phyloP scores from a whole-genome alignment of 768 basidiomycete genomes.

The Lactifluus echinatus region DNA sequence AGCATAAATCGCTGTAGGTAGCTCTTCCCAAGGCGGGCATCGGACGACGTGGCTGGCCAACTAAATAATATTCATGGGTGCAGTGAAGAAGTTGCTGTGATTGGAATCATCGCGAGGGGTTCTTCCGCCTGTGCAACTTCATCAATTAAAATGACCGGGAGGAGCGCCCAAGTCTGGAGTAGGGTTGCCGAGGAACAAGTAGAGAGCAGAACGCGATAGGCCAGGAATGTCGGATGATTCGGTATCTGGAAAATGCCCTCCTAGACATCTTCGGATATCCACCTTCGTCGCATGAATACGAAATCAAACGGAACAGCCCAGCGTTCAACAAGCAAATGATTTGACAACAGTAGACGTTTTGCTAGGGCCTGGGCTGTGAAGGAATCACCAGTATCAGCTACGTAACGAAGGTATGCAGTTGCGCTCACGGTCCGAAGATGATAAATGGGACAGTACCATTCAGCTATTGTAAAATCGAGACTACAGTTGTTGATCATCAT shows the following conservation, averaged over 20 bases:
- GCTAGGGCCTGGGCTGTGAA: constrained; percentile 33
- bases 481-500: constrained; percentile 41
- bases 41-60: constrained; percentile 31
- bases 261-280: constrained; percentile 33
- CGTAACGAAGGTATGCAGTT: background rate
- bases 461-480: constrained; percentile 35
- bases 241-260: constrained; percentile 27
- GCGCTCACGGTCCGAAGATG: constrained; percentile 52
- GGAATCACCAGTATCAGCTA: background rate
- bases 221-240: constrained; percentile 32
- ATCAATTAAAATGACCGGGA: no score
- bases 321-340: constrained; percentile 27
- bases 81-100: constrained; percentile 27
- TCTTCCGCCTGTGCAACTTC: constrained; percentile 60
- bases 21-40: constrained; percentile 27
- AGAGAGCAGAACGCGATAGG: constrained; percentile 45
- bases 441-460: constrained; percentile 47
- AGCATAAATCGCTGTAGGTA: constrained; percentile 32
- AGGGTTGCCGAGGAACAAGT: constrained; percentile 55
- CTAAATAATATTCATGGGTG: constrained; percentile 31
- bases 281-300: constrained; percentile 34
- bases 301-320: constrained; percentile 46
- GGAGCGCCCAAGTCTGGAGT: no score
- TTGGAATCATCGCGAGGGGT: constrained; percentile 42
- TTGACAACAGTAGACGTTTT: constrained; percentile 34